Evolutionary conservation across 441 rosid species (phyloP).

Genomic region (Gossypium schwendimanii): DNA sequence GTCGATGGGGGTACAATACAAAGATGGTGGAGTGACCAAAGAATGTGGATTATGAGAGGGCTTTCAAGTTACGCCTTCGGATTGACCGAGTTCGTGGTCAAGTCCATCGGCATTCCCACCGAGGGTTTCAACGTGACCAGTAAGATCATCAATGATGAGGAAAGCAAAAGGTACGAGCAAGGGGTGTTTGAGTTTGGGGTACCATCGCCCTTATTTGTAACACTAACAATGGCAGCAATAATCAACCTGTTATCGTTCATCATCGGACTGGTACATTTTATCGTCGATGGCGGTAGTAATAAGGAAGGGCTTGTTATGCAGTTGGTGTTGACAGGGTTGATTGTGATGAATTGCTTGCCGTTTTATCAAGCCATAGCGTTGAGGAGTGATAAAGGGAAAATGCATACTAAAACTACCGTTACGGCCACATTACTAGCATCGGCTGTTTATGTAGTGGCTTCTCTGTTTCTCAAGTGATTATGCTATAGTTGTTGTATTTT

Average conservation of each 20-base stretch:
- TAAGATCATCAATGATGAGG: constrained; percentile 41
- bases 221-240: constrained; percentile 30
- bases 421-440: constrained; percentile 24
- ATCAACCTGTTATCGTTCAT: constrained; percentile 30
- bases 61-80: constrained; percentile 36
- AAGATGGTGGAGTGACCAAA: constrained; percentile 72
- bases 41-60: constrained; percentile 55
- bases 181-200: constrained; percentile 45
- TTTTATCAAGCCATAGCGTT: constrained; percentile 42
- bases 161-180: constrained; percentile 40
- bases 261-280: constrained; percentile 13
- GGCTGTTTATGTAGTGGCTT: constrained; percentile 17
- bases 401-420: constrained; percentile 26
- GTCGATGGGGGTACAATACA: constrained; percentile 32
- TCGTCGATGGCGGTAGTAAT: neutral
- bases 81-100: constrained; percentile 34
- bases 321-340: constrained; percentile 29
- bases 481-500: neutral
- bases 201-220: constrained; percentile 39
- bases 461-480: constrained; percentile 7
- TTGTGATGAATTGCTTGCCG: constrained; percentile 35
- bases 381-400: constrained; percentile 43
- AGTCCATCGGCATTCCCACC: constrained; percentile 32
- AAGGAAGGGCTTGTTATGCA: constrained; percentile 25
- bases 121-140: constrained; percentile 39